A percentile compares a stretch with the other conserved stretches of the same genome.
Conservation (phyloP, 257 asterid species). For the Jacaranda mimosifolia region DNA sequence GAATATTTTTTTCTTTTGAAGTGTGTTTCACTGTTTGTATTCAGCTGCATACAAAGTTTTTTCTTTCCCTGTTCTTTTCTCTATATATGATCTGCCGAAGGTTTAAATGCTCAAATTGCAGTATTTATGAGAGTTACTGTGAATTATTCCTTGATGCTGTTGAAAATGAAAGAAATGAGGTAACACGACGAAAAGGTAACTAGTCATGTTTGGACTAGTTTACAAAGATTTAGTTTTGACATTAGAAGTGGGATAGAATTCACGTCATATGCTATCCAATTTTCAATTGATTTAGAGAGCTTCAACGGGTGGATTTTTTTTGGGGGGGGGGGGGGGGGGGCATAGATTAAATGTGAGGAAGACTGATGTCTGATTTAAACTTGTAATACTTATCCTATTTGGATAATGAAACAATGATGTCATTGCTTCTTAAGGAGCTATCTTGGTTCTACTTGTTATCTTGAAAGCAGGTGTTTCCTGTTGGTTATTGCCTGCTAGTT, state of each 20-base stretch:
- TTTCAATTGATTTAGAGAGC: not conserved
- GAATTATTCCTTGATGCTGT: not conserved
- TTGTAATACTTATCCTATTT: not conserved
- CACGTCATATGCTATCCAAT: not conserved
- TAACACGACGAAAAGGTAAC: not conserved
- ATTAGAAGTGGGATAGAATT: not conserved
- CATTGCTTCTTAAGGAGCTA: not conserved
- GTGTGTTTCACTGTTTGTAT: not conserved
- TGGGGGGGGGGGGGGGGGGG: not conserved
- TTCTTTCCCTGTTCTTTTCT: not conserved
- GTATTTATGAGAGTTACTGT: conserved; percentile 23
- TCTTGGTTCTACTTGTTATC: not conserved
- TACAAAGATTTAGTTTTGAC: conserved; percentile 13
- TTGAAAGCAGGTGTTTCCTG: not conserved
- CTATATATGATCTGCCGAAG: not conserved
- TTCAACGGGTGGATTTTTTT: not conserved
- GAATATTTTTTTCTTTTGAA: not conserved
- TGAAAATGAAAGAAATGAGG: not conserved
- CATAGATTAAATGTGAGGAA: conserved; percentile 1
- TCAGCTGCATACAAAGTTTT: not conserved
- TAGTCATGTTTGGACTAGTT: not conserved
- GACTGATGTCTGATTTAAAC: not conserved
- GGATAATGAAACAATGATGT: conserved; percentile 3
- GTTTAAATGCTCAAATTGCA: not conserved
- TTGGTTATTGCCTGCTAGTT: not conserved